Percentiles rank a stretch among this genome's conserved stretches.
Conservation (phyloP, 1,284 basidiomycete species). For the Rhodotorula glutinis region DNA sequence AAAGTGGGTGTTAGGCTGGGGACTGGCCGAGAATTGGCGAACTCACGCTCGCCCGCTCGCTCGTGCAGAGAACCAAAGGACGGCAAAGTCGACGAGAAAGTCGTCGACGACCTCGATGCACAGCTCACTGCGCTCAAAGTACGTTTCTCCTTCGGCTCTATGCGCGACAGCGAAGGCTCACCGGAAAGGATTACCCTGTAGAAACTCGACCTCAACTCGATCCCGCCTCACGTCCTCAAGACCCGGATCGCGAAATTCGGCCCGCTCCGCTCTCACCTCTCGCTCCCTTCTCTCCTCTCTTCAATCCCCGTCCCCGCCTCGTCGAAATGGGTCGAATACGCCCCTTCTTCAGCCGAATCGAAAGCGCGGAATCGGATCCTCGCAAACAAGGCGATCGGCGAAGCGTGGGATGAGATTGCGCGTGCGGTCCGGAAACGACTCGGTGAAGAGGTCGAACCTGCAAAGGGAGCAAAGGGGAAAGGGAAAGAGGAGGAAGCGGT, state of each 20-base stretch:
- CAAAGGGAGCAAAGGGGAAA: conserved; percentile 20
- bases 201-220: conserved; percentile 60
- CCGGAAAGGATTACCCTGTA: conserved; percentile 44
- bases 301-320: conserved; percentile 55
- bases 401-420: conserved; percentile 34
- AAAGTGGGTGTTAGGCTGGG: no score
- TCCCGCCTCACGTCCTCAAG: conserved; percentile 63
- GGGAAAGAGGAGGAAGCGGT: conserved; percentile 30
- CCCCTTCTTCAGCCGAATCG: conserved; percentile 11
- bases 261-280: conserved; percentile 45
- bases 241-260: conserved; percentile 73
- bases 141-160: background rate
- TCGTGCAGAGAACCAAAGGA: conserved; percentile 49
- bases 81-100: conserved; percentile 47
- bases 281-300: conserved; percentile 36
- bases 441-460: conserved; percentile 37
- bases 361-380: conserved; percentile 44
- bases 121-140: conserved; percentile 71
- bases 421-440: conserved; percentile 30
- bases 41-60: background rate
- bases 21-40: conserved; percentile 1
- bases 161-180: background rate
- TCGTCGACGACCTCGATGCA: conserved; percentile 58
- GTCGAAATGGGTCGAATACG: conserved; percentile 39
- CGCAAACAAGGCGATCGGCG: conserved; percentile 39